These are phyloP conservation scores for Ceratobasidium sp. DNA, from an alignment of 1,284 basidiomycete genomes.

Conservation along the genomic window DNA sequence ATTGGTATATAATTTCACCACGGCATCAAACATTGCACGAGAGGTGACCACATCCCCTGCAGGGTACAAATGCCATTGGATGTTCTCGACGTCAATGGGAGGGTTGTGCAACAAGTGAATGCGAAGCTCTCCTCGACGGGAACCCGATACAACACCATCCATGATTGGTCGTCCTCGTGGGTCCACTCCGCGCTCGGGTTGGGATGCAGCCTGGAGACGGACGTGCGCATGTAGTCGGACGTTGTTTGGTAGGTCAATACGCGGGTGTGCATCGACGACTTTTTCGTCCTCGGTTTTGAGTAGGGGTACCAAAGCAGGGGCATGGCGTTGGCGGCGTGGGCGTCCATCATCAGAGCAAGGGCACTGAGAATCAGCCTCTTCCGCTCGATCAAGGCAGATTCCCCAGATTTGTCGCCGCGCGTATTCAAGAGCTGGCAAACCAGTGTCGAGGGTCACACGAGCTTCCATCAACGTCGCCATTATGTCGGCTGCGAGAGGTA, in stretches of 20 bases:
- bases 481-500: constrained; percentile 62
- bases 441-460: constrained; percentile 48
- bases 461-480: constrained; percentile 65
- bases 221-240: constrained; percentile 68
- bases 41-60: constrained; percentile 67
- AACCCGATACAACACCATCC: constrained; percentile 62
- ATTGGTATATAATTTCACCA: constrained; percentile 58
- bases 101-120: constrained; percentile 62
- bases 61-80: constrained; percentile 69
- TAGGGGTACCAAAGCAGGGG: constrained; percentile 50
- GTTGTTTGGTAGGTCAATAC: constrained; percentile 60
- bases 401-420: constrained; percentile 62
- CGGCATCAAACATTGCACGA: constrained; percentile 67
- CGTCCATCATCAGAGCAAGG: constrained; percentile 66
- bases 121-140: constrained; percentile 60
- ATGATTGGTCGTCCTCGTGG: constrained; percentile 54
- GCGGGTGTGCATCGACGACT: constrained; percentile 59
- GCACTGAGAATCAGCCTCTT: constrained; percentile 68
- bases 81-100: constrained; percentile 62
- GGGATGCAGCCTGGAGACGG: constrained; percentile 63
- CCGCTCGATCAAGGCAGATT: constrained; percentile 65
- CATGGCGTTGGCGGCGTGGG: constrained; percentile 54
- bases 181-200: constrained; percentile 60
- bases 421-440: constrained; percentile 54
- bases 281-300: constrained; percentile 49